Evolutionary conservation across 2,329 filamentous ascomycete genomes (phyloP), one percentile per base, ranked within the genome.

Genomic region (Phialophora expanda): DNA sequence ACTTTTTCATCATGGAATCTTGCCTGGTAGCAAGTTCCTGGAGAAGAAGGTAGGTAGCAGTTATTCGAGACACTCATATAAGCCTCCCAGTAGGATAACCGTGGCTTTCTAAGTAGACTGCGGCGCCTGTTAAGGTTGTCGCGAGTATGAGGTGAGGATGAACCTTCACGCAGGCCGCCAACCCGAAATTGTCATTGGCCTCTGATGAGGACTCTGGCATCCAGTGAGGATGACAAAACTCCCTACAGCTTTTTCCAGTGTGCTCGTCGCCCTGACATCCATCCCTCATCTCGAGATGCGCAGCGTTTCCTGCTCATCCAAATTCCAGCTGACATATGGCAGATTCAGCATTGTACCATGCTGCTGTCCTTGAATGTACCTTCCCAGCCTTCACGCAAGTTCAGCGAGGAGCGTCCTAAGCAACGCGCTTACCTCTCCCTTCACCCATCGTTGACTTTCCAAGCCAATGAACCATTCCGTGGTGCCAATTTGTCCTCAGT

Each of bases 1-100:
- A 64, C 60, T 66, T 73, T 73, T 73, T 73, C 71, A 71, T 70
- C 71, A 71, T 56, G 66, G 38, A 20, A 14, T 53, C 67, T 62
- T 67, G 65, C 66, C 67, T 68, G 60, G 67, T 56, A 62, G 69
- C 66, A 66, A 69, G 51, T 62, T 54, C 57, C 60, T 73, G 71
- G 69, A 68, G 71, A 73, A 73, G 70, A 70, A 66, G 60, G 68
- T 57, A 57, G n/a, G 30, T 41, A 57, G 32, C 1, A 20, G 24
- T 30, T 38, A n/a, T 9, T 30, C n/a, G n/a, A 20, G 28, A 12
- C 12, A 11, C 2, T n/a, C n/a, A 11, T 14, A 22, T 38, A 17
- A 20, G n/a, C 26, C 2, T 9, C 4, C 26, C n/a, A 44, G n/a
- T 4, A 20, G 38, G 14, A 41, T 17, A 17, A 17, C 14, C 38